Conservation (phyloP, 2,329 filamentous ascomycete genomes). For the Grosmannia huntii region DNA sequence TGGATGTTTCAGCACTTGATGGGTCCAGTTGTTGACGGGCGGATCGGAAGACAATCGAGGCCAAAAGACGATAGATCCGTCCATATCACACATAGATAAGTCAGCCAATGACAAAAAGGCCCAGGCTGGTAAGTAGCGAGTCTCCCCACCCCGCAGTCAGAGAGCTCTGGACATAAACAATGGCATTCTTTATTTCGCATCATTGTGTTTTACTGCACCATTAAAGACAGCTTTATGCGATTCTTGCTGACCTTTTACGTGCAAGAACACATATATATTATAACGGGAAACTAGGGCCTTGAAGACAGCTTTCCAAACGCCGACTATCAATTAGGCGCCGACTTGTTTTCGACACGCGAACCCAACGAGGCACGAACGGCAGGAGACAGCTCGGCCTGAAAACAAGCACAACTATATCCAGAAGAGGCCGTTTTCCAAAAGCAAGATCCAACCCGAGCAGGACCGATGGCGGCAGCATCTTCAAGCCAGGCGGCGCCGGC, state of each 20-base stretch:
- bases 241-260: too few relatives aligned
- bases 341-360: too few relatives aligned
- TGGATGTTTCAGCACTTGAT: not conserved
- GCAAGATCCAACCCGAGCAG: not conserved
- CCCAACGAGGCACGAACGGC: too few relatives aligned
- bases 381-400: not conserved
- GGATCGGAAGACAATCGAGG: not conserved
- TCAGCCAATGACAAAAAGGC: not conserved
- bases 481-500: not conserved
- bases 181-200: too few relatives aligned
- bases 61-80: not conserved
- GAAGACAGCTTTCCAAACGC: too few relatives aligned
- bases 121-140: not conserved
- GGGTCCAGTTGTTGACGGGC: not conserved
- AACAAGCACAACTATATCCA: not conserved
- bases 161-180: not conserved
- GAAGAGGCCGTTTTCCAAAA: not conserved
- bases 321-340: too few relatives aligned
- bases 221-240: too few relatives aligned
- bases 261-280: too few relatives aligned
- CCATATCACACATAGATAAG: not conserved
- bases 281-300: too few relatives aligned
- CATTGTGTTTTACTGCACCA: too few relatives aligned
- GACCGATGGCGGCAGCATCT: not conserved
- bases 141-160: not conserved